Conservation (phyloP, 345 rosid genomes). For the Erodium maritimum region DNA sequence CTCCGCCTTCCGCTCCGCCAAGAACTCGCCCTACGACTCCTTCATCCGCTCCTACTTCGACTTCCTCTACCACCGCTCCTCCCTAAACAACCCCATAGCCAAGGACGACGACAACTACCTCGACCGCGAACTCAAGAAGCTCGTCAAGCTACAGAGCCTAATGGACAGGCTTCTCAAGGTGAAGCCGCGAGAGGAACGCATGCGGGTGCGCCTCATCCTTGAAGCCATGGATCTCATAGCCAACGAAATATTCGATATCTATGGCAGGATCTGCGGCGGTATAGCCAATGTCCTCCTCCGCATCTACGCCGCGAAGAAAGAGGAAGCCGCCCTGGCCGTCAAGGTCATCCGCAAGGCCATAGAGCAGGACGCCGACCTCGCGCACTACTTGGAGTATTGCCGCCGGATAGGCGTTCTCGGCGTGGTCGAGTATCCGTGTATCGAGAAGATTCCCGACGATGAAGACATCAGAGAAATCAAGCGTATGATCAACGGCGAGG, state of each 20-base stretch:
- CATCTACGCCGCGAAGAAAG: conserved; percentile 24
- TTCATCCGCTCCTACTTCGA: conserved; percentile 57
- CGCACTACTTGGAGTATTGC: conserved; percentile 39
- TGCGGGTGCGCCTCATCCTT: conserved; percentile 30
- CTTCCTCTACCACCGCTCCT: conserved; percentile 47
- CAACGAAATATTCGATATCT: conserved; percentile 46
- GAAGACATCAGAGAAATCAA: conserved; percentile 8
- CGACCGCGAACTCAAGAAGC: conserved; percentile 25
- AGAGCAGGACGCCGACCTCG: conserved; percentile 33
- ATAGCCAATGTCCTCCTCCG: conserved; percentile 32
- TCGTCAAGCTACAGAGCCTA: conserved; percentile 39
- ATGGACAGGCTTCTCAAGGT: conserved; percentile 50
- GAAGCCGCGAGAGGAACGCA: conserved; percentile 35
- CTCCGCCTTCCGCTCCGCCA: conserved; percentile 41
- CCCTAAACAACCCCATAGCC: conserved; percentile 16
- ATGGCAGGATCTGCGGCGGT: conserved; percentile 46
- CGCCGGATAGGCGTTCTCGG: conserved; percentile 34
- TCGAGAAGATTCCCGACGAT: conserved; percentile 3
- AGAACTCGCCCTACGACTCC: conserved; percentile 35
- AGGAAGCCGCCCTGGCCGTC: conserved; percentile 41
- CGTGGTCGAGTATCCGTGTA: conserved; percentile 35
- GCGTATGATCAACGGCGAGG: too few relatives aligned
- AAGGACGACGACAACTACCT: conserved; percentile 13
- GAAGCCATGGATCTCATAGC: conserved; percentile 71
- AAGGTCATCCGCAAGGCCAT: conserved; percentile 39